Conservation (phyloP, 164 flowering plant genomes). For the Malania oleifera region DNA sequence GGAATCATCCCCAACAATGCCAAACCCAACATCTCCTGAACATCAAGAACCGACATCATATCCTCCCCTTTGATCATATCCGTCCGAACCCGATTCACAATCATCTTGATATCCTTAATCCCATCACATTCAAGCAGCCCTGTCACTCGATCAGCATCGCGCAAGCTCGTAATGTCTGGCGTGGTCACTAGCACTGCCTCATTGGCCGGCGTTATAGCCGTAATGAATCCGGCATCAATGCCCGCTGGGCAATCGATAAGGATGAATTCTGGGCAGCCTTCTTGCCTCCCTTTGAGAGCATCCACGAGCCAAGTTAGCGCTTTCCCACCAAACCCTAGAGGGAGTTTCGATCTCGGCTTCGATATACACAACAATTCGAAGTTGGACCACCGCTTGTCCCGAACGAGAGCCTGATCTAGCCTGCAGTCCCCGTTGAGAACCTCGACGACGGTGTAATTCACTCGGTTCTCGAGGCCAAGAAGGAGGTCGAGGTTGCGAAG, state of each 20-base stretch:
- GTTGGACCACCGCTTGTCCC: constrained; percentile 93
- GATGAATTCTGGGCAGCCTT: constrained; percentile 78
- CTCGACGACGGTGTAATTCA: constrained; percentile 90
- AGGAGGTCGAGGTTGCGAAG: constrained; percentile 94
- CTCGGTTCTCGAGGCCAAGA: constrained; percentile 89
- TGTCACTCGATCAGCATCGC: constrained; percentile 93
- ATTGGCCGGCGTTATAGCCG: constrained; percentile 95
- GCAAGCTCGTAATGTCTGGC: constrained; percentile 80
- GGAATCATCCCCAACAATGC: constrained; percentile 87
- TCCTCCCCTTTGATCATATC: constrained; percentile 98
- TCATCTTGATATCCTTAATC: constrained; percentile 95
- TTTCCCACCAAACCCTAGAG: constrained; percentile 86
- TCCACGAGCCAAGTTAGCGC: constrained; percentile 92
- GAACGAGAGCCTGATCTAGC: constrained; percentile 85
- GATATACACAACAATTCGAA: constrained; percentile 90
- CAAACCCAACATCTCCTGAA: constrained; percentile 95
- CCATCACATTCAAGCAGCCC: constrained; percentile 95
- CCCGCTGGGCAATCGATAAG: constrained; percentile 96
- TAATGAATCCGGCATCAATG: constrained; percentile 95
- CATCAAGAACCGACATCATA: constrained; percentile 97
- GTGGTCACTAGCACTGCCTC: constrained; percentile 93
- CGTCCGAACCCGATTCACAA: constrained; percentile 88
- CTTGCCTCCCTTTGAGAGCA: constrained; percentile 60
- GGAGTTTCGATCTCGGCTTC: constrained; percentile 84
- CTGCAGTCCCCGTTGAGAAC: constrained; percentile 94